A percentile compares a stretch with the other conserved stretches of the same genome.
phyloP scores from a whole-genome alignment of 2,329 filamentous ascomycete species.

The Grosmannia huntii region DNA sequence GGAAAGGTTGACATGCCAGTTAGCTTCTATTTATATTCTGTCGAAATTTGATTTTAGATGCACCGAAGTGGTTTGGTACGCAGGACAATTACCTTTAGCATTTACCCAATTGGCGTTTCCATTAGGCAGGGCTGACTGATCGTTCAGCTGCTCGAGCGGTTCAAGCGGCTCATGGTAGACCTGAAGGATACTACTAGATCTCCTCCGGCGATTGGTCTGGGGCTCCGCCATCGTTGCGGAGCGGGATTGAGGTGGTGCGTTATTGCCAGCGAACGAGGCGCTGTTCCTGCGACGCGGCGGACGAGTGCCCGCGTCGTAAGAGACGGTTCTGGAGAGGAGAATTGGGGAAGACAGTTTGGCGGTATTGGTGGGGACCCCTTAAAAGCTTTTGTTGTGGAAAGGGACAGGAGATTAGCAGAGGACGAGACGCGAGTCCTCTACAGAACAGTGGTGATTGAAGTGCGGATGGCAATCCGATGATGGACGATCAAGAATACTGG shows the following conservation, averaged over 20 bases:
- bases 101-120: slow-evolving; percentile 98
- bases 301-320: slow-evolving; percentile 74
- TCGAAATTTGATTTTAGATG: background rate
- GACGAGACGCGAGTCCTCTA: background rate
- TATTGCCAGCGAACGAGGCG: slow-evolving; percentile 4
- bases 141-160: slow-evolving; percentile 93
- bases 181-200: slow-evolving; percentile 83
- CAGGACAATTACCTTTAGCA: slow-evolving; percentile 61
- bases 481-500: background rate
- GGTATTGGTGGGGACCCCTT: slow-evolving; percentile 44
- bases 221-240: slow-evolving; percentile 47
- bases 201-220: slow-evolving; percentile 66
- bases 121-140: slow-evolving; percentile 89
- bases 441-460: background rate
- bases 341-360: slow-evolving; percentile 91
- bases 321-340: slow-evolving; percentile 78
- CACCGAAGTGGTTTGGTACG: background rate
- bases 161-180: slow-evolving; percentile 96
- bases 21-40: slow-evolving; percentile 5
- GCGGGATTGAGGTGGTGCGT: slow-evolving; percentile 27
- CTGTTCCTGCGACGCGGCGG: slow-evolving; percentile 46
- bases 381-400: background rate
- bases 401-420: background rate
- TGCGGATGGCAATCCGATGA: background rate
- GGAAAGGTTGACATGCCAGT: slow-evolving; percentile 1